Evolutionary conservation across 768 basidiomycete species (phyloP), one percentile per base, ranked within the genome.

Genomic region (Dacryopinax primogenitus): DNA sequence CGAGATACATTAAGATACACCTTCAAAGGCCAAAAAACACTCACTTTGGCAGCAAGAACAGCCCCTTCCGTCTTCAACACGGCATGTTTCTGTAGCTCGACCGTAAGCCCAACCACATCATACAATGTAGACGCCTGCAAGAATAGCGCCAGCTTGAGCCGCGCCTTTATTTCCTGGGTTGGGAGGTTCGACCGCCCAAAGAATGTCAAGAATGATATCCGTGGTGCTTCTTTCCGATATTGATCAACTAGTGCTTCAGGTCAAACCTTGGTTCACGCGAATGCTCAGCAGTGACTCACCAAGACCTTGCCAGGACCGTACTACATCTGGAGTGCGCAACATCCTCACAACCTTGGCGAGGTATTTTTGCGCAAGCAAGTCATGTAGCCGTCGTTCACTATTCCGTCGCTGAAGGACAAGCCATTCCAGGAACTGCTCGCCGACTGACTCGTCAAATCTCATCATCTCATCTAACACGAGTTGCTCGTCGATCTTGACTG

Each of bases 141-240:
- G 70, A 92, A 86, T 1, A 95, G 76, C n/a, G 86, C 76, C 0
- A 84, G 78, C 72, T 88, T 90, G 68, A 95, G 79, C 28, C 92
- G 83, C 1, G 78, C 77, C 21, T 82, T 82, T 73, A 92, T 92
- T 65, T 84, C 80, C 80, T 0, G 90, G 88, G 65, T 89, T 83
- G 0, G 90, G 90, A 2, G 90, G 89, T 26, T 87, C 87, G n/a
- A 87, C 84, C 1, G 86, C 23, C 26, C 80, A 67, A 94, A 86
- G 74, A 92, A 91, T 3, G 84, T 80, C 6, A 90, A 72, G 74
- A 86, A 89, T 0, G 86, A 67, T 1, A 65, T 26, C 15, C 30
- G 23, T 35, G 68, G 68, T 21, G 64, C 64, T 28, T 64, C 65
- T 13, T 33, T 41, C 7, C 62, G 28, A 41, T 69, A 69, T 30